A percentile compares a stretch with the other conserved stretches of the same genome.
These are phyloP conservation scores for Pseudoneurospora amorphoporcata DNA, from an alignment of 495 filamentous ascomycete species.

Conservation along the genomic window DNA sequence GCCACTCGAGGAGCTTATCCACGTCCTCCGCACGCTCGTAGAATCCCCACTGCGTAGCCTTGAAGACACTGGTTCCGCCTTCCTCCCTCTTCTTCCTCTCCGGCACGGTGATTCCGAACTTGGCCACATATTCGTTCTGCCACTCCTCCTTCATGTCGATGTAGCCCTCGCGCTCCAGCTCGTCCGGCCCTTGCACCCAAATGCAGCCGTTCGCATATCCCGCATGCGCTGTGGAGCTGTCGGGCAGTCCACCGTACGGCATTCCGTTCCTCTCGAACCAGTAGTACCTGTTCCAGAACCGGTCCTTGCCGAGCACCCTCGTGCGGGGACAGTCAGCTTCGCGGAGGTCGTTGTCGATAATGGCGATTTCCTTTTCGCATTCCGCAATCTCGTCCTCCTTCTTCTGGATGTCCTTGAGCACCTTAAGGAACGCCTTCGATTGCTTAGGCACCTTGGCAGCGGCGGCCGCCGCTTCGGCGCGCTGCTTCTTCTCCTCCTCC, in stretches of 20 bases:
- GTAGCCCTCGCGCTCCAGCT: slow-evolving; percentile 71
- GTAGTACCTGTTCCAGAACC: slow-evolving; percentile 97
- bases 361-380: slow-evolving; percentile 72
- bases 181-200: slow-evolving; percentile 93
- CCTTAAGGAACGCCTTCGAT: slow-evolving; percentile 70
- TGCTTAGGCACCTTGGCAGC: slow-evolving; percentile 79
- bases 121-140: slow-evolving; percentile 49
- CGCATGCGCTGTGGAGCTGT: slow-evolving; percentile 76
- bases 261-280: slow-evolving; percentile 99
- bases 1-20: slow-evolving; percentile 73
- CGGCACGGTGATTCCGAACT: slow-evolving; percentile 68
- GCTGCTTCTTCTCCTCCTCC: slow-evolving; percentile 70
- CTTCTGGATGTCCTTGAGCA: slow-evolving; percentile 78
- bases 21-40: slow-evolving; percentile 69
- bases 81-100: slow-evolving; percentile 84
- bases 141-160: slow-evolving; percentile 61
- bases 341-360: slow-evolving; percentile 81
- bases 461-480: slow-evolving; percentile 68
- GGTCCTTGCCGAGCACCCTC: slow-evolving; percentile 77
- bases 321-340: slow-evolving; percentile 90
- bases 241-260: slow-evolving; percentile 83
- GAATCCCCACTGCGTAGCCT: slow-evolving; percentile 81
- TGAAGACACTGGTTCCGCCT: slow-evolving; percentile 65
- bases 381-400: slow-evolving; percentile 68
- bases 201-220: slow-evolving; percentile 88